Evolutionary conservation across 2,329 filamentous ascomycete species (phyloP).

Genomic region (Fusarium fracticaudum): DNA sequence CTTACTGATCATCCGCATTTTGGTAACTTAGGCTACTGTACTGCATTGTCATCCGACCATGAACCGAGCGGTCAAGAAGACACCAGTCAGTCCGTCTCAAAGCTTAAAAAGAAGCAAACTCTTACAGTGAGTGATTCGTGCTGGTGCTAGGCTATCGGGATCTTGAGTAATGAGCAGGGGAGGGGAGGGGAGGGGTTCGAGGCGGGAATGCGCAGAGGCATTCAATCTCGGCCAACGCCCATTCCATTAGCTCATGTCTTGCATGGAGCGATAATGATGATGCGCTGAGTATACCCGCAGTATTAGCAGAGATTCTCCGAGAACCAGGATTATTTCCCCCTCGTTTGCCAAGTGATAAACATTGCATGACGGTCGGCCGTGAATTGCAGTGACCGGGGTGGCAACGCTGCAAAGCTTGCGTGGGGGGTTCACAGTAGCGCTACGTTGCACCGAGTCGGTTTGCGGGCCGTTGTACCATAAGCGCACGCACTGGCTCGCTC

Average conservation of each 20-base stretch:
- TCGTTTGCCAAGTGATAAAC: constrained; percentile 19
- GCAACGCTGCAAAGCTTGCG: constrained; percentile 2
- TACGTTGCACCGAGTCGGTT: constrained; percentile 19
- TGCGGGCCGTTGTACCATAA: constrained; percentile 18
- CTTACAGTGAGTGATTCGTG: background rate
- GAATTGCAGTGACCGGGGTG: constrained; percentile 1
- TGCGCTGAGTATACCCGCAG: background rate
- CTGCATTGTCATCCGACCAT: background rate
- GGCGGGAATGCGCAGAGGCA: constrained; percentile 20
- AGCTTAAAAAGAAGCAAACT: background rate
- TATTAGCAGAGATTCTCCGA: background rate
- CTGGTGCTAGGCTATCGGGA: background rate
- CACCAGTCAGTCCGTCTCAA: background rate
- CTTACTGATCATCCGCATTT: background rate
- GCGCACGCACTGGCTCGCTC: constrained; percentile 2
- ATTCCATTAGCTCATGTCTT: constrained; percentile 19
- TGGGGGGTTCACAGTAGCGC: constrained; percentile 13
- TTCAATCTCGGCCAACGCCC: constrained; percentile 18
- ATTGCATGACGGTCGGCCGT: background rate
- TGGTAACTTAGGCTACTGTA: background rate
- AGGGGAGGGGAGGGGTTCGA: background rate
- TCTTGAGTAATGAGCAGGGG: constrained; percentile 4
- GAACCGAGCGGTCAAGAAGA: background rate
- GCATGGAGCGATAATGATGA: background rate
- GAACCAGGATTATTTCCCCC: constrained; percentile 1